Evolutionary conservation across 2,329 filamentous ascomycete species (phyloP).

Genomic region (Penicillium polonicum): DNA sequence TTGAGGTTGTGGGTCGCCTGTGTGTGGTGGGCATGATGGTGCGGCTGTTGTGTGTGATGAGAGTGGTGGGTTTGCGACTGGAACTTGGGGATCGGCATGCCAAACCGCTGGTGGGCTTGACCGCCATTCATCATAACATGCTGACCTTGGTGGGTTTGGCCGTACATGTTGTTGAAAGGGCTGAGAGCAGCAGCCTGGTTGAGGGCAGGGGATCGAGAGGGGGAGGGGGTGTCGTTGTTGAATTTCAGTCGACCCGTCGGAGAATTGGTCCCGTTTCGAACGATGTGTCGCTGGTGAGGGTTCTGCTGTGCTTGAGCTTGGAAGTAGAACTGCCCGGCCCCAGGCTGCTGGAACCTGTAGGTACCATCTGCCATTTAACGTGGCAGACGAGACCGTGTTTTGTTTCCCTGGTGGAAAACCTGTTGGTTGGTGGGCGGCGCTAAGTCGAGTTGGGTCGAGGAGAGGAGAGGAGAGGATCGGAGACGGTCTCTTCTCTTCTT

Average conservation of each 20-base stretch:
- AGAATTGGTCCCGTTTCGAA: slow-evolving; percentile 48
- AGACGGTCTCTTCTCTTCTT: slow-evolving; percentile 50
- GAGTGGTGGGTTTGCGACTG: slow-evolving; percentile 48
- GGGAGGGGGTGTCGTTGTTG: slow-evolving; percentile 48
- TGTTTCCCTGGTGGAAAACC: slow-evolving; percentile 32
- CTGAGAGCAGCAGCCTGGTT: slow-evolving; percentile 45
- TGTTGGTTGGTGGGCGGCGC: slow-evolving; percentile 26
- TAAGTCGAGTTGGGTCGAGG: slow-evolving; percentile 26
- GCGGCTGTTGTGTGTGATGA: slow-evolving; percentile 45
- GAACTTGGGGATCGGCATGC: slow-evolving; percentile 50
- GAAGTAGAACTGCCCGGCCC: slow-evolving; percentile 52
- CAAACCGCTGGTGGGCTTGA: slow-evolving; percentile 50
- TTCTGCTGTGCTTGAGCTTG: slow-evolving; percentile 45
- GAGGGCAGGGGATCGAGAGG: slow-evolving; percentile 48
- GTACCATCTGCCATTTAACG: slow-evolving; percentile 57
- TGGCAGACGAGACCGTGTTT: slow-evolving; percentile 47
- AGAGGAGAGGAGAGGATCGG: slow-evolving; percentile 39
- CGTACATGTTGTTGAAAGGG: slow-evolving; percentile 48
- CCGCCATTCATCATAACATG: slow-evolving; percentile 53
- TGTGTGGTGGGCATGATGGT: slow-evolving; percentile 45
- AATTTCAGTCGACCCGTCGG: slow-evolving; percentile 48
- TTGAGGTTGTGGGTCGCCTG: slow-evolving; percentile 45
- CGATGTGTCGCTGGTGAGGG: slow-evolving; percentile 44
- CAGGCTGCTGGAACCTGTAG: slow-evolving; percentile 56
- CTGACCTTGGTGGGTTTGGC: slow-evolving; percentile 48